Evolutionary conservation across 2,329 filamentous ascomycete genomes (phyloP), one percentile per base, ranked within the genome.

Genomic region (Ophiostoma novo-ulmi): DNA sequence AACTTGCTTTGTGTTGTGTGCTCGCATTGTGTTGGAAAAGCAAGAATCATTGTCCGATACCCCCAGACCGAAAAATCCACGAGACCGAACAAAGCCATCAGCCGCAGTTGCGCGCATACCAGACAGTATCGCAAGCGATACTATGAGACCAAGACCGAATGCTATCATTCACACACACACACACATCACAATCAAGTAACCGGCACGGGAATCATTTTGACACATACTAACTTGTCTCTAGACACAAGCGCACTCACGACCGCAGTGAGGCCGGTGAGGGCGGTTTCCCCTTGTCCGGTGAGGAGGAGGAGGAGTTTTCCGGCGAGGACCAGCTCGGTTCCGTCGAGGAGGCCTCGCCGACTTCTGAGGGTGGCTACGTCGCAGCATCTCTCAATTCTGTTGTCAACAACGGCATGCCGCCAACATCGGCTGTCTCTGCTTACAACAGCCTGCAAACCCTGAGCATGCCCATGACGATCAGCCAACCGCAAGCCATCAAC

Each of bases 311-410:
- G 77, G 91, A 95, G 70, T 89, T 85, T 75, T 89, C 88, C 48
- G 92, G 94, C 72, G 93, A 96, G 74, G 92, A 95, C 75, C 91
- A 94, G 39, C 88, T 94, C 70, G 90, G 91, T 69, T 90, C 92
- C 55, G 86, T 94, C 38, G 92, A 93, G 74, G 91, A 94, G 74
- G 88, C 90, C 22, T 93, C 91, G 14, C 91, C 92, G 20, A 88
- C 86, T 67, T 91, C 90, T 0, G 88, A 91, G 74, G 82, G 85
- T 74, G 87, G 87, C 70, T 91, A 91, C 78, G 79, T 86, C 64
- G 79, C 84, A 6, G 77, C 81, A 5, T 85, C 85, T 1, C 79
- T 89, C 14, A 84, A 84, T 74, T 80, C 81, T 26, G 77, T 82
- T 36, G 78, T 80, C 52, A 79, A 80, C 74, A 77, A 76, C 72